A percentile compares a stretch with the other conserved stretches of the same genome.
phyloP scores from a whole-genome alignment of 495 filamentous ascomycete genomes.

The Hypoxylon fuscum region DNA sequence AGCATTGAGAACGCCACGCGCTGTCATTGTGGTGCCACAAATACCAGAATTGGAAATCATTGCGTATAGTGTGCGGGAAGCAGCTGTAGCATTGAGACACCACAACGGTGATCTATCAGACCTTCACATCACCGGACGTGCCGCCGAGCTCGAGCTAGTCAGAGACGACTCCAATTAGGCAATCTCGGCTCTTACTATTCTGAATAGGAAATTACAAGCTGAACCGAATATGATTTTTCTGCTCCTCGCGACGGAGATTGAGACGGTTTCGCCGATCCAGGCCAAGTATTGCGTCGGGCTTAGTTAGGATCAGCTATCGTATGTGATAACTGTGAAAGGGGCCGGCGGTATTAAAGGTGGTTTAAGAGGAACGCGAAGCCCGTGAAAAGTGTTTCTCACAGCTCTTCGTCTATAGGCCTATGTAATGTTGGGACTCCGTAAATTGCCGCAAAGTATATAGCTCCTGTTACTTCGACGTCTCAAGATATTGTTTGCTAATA shows the following conservation, averaged over 20 bases:
- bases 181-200: neutral
- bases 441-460: slow-evolving; percentile 27
- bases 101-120: slow-evolving; percentile 16
- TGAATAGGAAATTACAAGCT: slow-evolving; percentile 19
- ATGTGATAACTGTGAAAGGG: slow-evolving; percentile 2
- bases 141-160: slow-evolving; percentile 4
- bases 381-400: neutral
- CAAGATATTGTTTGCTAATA: slow-evolving; percentile 1
- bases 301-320: slow-evolving; percentile 10
- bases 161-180: slow-evolving; percentile 3
- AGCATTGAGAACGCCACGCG: slow-evolving; percentile 13
- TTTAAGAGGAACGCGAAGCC: neutral
- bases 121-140: slow-evolving; percentile 10
- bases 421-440: slow-evolving; percentile 29
- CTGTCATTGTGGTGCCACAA: neutral
- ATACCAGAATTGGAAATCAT: slow-evolving; percentile 12
- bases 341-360: neutral
- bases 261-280: slow-evolving; percentile 21
- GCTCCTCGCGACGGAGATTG: neutral
- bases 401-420: neutral
- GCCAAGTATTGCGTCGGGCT: slow-evolving; percentile 9
- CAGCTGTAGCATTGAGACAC: slow-evolving; percentile 11
- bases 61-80: slow-evolving; percentile 1
- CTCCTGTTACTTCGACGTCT: neutral
- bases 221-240: slow-evolving; percentile 4